phyloP scores from a whole-genome alignment of 2,329 filamentous ascomycete genomes.

The Triangularia verruculosa region DNA sequence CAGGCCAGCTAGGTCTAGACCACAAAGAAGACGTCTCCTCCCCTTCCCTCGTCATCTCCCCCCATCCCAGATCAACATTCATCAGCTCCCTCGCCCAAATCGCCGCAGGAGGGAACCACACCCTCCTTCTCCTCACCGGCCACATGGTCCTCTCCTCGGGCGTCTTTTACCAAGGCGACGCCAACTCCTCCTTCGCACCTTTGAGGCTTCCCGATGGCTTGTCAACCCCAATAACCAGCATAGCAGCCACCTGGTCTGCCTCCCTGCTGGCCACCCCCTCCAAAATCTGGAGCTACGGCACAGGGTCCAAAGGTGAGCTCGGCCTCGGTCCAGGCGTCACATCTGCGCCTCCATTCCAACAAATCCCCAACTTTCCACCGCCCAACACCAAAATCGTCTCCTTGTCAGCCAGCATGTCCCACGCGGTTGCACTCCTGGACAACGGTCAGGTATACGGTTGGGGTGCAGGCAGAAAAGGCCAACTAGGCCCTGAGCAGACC shows the following conservation, averaged over 20 bases:
- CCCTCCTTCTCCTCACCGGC: constrained; percentile 62
- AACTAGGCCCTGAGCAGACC: constrained; percentile 62
- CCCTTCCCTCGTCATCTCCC: constrained; percentile 61
- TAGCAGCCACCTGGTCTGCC: constrained; percentile 36
- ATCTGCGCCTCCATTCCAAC: constrained; percentile 43
- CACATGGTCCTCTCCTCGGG: constrained; percentile 66
- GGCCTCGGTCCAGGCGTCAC: constrained; percentile 57
- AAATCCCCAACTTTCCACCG: constrained; percentile 64
- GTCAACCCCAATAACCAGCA: neutral
- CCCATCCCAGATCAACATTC: constrained; percentile 22
- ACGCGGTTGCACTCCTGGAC: constrained; percentile 69
- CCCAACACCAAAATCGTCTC: constrained; percentile 55
- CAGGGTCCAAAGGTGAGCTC: constrained; percentile 68
- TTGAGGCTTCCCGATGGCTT: constrained; percentile 24
- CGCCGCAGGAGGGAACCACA: constrained; percentile 80
- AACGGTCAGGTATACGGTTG: constrained; percentile 82
- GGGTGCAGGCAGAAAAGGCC: constrained; percentile 83
- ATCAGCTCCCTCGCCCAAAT: constrained; percentile 37
- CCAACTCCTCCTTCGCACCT: constrained; percentile 53
- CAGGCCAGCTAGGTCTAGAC: constrained; percentile 69
- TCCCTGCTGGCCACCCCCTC: constrained; percentile 45
- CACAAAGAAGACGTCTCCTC: constrained; percentile 69
- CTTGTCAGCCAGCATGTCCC: constrained; percentile 72
- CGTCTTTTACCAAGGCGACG: constrained; percentile 38
- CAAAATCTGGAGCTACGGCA: constrained; percentile 61